These are phyloP conservation scores for Podaxis sp. DNA, from an alignment of 768 basidiomycete genomes.

Conservation along the genomic window DNA sequence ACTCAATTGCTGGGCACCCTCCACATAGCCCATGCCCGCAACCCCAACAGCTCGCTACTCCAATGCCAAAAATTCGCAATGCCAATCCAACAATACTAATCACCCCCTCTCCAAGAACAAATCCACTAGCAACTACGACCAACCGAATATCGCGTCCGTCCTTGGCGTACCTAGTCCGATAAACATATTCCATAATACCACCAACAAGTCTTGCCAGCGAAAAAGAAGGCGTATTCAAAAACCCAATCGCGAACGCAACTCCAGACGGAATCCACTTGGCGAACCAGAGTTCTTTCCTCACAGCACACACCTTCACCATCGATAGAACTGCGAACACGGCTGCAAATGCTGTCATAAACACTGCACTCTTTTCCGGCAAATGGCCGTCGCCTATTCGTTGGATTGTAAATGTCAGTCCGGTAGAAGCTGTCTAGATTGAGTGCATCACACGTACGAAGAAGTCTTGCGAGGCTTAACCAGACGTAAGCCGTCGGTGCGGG, in stretches of 20 bases:
- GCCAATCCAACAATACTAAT: constrained; percentile 78
- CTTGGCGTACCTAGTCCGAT: constrained; percentile 51
- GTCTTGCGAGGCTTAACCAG: constrained; percentile 78
- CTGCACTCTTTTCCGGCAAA: constrained; percentile 70
- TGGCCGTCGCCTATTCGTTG: constrained; percentile 66
- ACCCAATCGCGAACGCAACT: constrained; percentile 93
- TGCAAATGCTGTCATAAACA: constrained; percentile 82
- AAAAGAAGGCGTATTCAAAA: constrained; percentile 94
- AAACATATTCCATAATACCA: constrained; percentile 76
- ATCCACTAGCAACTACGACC: constrained; percentile 90
- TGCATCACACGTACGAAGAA: constrained; percentile 57
- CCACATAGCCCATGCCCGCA: constrained; percentile 77
- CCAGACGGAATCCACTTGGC: constrained; percentile 89
- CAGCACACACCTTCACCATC: constrained; percentile 60
- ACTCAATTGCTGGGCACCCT: constrained; percentile 49
- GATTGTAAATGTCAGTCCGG: constrained; percentile 25
- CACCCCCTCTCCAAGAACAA: constrained; percentile 94
- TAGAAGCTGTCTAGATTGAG: constrained; percentile 1
- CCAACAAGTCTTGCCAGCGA: constrained; percentile 89
- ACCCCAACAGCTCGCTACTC: constrained; percentile 82
- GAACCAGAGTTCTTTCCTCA: constrained; percentile 46
- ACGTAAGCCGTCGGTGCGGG: constrained; percentile 95
- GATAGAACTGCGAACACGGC: constrained; percentile 68
- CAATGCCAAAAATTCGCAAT: constrained; percentile 72
- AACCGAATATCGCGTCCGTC: constrained; percentile 65